Base-by-base conservation (phyloP, 2,329 filamentous ascomycete species). In the Aspergillus neotritici region DNA sequence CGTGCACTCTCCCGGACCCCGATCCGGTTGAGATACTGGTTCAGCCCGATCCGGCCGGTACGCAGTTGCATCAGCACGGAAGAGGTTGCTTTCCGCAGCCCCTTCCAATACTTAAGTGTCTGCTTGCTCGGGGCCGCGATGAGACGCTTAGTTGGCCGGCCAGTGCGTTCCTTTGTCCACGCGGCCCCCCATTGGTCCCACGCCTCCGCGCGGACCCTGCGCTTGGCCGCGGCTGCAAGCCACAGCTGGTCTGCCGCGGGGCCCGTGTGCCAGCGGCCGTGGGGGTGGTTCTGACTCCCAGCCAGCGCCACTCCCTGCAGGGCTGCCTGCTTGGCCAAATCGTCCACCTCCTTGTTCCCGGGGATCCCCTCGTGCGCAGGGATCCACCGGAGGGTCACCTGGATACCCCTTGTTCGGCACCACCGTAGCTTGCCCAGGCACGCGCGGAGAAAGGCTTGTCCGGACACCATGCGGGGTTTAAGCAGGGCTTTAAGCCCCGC, bases 161-260 rank as follows among this genome's bases (percentile, higher is more conserved):
- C 31, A 13, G 36, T 43, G 12, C 15, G 42, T 17, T 47, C 35
- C 49, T 2, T 16, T 1, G 7, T 14, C 38, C 34, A 44, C 25
- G 29, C 10, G n/a, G 25, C 32, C 0, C 37, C 37, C 46, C 42
- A 48, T 30, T 42, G 13, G 4, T 32, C 16, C 11, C 46, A 40
- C 13, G 44, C 40, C 32, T 47, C 32, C 10, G 9, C 8, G 31
- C 36, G 40, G 13, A 47, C 29, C 7, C 32, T n/a, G 13, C 40
- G 36, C 13, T 43, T 46, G 1, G 40, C 34, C 14, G 43, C 34
- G 31, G 47, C 39, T 36, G 21, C 40, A n/a, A 46, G 43, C 15
- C 30, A 16, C 15, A 45, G 17, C 17, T 21, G 17, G 17, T 21
- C 17, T 6, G 5, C 4, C 5, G 17, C 7, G 4, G 7, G 17